These are phyloP conservation scores for Trametes punicea DNA, from an alignment of 768 basidiomycete genomes.

Conservation along the genomic window DNA sequence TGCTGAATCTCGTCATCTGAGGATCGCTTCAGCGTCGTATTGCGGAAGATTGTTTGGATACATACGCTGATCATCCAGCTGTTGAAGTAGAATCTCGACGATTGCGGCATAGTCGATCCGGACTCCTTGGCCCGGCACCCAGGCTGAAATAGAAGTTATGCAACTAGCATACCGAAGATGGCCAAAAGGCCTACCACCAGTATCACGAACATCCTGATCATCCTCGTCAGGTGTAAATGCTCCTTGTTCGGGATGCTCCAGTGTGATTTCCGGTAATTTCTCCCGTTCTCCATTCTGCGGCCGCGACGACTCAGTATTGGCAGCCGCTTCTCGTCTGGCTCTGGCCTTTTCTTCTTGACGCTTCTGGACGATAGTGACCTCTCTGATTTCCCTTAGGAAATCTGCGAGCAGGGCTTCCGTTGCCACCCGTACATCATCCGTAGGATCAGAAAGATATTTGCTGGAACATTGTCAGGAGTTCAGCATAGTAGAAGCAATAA, in stretches of 20 bases:
- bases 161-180: slow-evolving; percentile 14
- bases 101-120: slow-evolving; percentile 88
- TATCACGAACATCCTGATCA: slow-evolving; percentile 47
- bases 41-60: slow-evolving; percentile 11
- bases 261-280: slow-evolving; percentile 54
- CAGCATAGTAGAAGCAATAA: slow-evolving; percentile 13
- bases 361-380: slow-evolving; percentile 73
- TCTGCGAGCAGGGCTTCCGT: slow-evolving; percentile 88
- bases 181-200: slow-evolving; percentile 47
- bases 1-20: slow-evolving; percentile 94
- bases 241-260: slow-evolving; percentile 55
- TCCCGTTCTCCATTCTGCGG: slow-evolving; percentile 45
- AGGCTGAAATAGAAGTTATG: slow-evolving; percentile 43
- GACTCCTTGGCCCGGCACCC: slow-evolving; percentile 94
- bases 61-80: slow-evolving; percentile 81
- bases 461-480: slow-evolving; percentile 36
- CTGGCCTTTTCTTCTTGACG: slow-evolving; percentile 55
- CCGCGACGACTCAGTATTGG: slow-evolving; percentile 40
- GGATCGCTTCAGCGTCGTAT: neutral
- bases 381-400: slow-evolving; percentile 86
- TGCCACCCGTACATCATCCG: slow-evolving; percentile 86
- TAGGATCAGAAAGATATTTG: slow-evolving; percentile 94
- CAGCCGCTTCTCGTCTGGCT: slow-evolving; percentile 37
- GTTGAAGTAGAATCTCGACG: slow-evolving; percentile 87
- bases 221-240: slow-evolving; percentile 54